These are phyloP conservation scores for Lactarius sanguifluus DNA, from an alignment of 768 basidiomycete genomes.

Conservation along the genomic window DNA sequence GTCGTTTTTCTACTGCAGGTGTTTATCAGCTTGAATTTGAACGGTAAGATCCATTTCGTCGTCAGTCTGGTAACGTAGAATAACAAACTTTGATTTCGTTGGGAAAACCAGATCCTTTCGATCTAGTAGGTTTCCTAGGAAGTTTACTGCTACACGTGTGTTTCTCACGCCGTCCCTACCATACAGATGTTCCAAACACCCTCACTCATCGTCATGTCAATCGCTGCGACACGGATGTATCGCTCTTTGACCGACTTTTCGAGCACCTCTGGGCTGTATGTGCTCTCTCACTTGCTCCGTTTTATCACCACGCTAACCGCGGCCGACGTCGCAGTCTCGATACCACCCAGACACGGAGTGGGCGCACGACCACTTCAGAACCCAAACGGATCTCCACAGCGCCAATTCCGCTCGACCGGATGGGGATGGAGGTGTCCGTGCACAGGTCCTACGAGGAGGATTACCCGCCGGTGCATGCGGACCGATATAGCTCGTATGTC, in stretches of 20 bases:
- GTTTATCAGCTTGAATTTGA: slow-evolving; percentile 7
- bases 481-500: neutral
- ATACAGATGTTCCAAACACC: slow-evolving; percentile 11
- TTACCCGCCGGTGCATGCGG: neutral
- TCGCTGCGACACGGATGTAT: slow-evolving; percentile 20
- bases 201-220: neutral
- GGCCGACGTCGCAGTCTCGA: neutral
- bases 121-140: neutral
- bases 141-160: neutral
- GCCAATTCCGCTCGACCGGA: slow-evolving; percentile 1
- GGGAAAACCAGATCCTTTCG: neutral
- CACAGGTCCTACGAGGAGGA: slow-evolving; percentile 1
- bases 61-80: neutral
- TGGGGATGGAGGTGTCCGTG: slow-evolving; percentile 11
- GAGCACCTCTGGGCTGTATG: neutral
- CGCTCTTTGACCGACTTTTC: slow-evolving; percentile 4
- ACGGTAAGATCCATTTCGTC: neutral
- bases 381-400: neutral
- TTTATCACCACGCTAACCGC: too few relatives aligned
- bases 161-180: neutral
- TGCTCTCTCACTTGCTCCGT: too few relatives aligned
- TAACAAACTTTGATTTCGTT: neutral
- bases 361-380: neutral
- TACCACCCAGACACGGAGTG: neutral
- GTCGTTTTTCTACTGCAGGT: neutral